Conservation (phyloP, 495 filamentous ascomycete genomes). For the Achaetomiella virescens region DNA sequence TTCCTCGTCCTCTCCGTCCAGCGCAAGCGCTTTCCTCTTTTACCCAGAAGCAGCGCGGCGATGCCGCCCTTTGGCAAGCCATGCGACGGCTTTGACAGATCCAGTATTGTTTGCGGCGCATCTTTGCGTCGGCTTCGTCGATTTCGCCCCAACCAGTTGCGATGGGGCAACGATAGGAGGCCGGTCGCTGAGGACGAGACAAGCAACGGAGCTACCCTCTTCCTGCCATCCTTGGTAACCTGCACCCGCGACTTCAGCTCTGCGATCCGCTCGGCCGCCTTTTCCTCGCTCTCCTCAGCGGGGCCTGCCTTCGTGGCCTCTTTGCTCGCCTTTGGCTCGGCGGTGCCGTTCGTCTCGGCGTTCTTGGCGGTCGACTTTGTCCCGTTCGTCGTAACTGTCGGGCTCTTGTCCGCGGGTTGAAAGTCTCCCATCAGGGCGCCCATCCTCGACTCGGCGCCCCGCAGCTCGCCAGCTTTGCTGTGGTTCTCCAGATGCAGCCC, state of each 20-base stretch:
- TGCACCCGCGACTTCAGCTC: slow-evolving; percentile 84
- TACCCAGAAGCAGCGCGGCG: slow-evolving; percentile 77
- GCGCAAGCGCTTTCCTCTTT: slow-evolving; percentile 75
- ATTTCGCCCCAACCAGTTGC: slow-evolving; percentile 67
- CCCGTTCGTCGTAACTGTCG: slow-evolving; percentile 35
- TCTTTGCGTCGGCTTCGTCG: slow-evolving; percentile 59
- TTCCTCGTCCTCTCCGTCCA: slow-evolving; percentile 59
- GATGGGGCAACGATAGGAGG: slow-evolving; percentile 84
- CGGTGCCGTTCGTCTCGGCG: slow-evolving; percentile 34
- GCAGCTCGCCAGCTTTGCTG: slow-evolving; percentile 83
- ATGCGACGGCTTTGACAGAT: slow-evolving; percentile 91
- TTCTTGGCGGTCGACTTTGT: slow-evolving; percentile 32
- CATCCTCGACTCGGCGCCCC: slow-evolving; percentile 89
- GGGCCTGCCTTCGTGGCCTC: slow-evolving; percentile 21
- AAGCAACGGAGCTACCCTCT: slow-evolving; percentile 84
- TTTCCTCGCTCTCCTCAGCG: slow-evolving; percentile 44
- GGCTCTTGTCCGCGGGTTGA: slow-evolving; percentile 32
- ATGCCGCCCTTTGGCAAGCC: slow-evolving; percentile 88
- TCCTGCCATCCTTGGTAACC: slow-evolving; percentile 94
- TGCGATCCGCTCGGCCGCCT: slow-evolving; percentile 60
- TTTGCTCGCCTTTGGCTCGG: slow-evolving; percentile 22
- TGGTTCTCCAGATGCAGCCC: slow-evolving; percentile 81
- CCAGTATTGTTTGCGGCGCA: slow-evolving; percentile 75
- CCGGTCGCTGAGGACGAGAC: slow-evolving; percentile 79
- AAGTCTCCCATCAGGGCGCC: slow-evolving; percentile 93